Base-by-base conservation (phyloP, 1,284 basidiomycete genomes). In the Ceraceosorus bombacis region DNA sequence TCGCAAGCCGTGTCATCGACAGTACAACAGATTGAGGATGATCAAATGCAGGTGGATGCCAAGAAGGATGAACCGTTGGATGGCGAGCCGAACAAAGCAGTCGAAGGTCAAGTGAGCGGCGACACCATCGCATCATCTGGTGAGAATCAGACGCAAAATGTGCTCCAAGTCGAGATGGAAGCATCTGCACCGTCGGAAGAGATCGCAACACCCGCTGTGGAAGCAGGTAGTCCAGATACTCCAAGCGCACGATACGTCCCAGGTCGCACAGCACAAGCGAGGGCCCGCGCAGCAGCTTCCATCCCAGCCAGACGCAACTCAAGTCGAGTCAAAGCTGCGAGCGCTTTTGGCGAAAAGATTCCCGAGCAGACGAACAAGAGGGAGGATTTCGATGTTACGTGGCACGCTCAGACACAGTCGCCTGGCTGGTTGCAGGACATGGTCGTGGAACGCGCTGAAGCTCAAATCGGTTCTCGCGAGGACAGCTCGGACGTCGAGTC, bases 271-370 rank as follows among this genome's bases (percentile, higher is more conserved):
- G 10, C 43, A 15, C 43, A 46, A 15, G 43, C 43, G 9, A 15
- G 10, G 10, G 43, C 9, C 43, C 10, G 10, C 10, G 15, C 10
- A 10, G 9, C 43, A 15, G 15, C 10, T 15, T 10, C 43, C 9
- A 15, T 15, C 2, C 43, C 43, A 15, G 43, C 43, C 15, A 15
- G 10, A 4, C 43, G 43, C 43, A 46, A 10, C 10, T 46, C 43
- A 15, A 46, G 43, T 15, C 43, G 43, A 10, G 43, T 46, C 2
- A 46, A 46, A 15, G 43, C 43, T 15, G 43, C 43, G 43, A 46
- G 43, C 43, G 43, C 43, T 15, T 46, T 46, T 46, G 43, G 43
- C 43, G 43, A 46, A 15, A 46, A 46, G 43, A 46, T 46, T 46
- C 43, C 43, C 43, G 43, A 46, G 43, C 43, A 46, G 43, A 15